Percentiles rank a stretch among this genome's conserved stretches.
Conservation (phyloP, 768 basidiomycete species). For the Podaxis sp. region DNA sequence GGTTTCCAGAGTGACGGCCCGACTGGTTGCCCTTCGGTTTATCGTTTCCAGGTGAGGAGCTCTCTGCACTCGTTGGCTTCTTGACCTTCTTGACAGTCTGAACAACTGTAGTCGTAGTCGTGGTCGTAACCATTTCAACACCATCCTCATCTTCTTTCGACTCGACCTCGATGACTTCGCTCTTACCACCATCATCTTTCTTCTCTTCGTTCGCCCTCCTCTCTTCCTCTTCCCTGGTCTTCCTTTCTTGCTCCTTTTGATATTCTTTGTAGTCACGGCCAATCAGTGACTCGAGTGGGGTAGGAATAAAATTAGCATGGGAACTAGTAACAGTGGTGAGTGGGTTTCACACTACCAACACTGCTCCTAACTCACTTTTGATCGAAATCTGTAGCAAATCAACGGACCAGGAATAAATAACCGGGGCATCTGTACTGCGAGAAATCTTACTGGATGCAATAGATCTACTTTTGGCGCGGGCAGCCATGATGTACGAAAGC, state of each 20-base stretch:
- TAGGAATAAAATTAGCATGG: conserved; percentile 29
- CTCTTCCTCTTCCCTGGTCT: conserved; percentile 12
- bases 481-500: conserved; percentile 35
- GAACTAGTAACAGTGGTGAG: conserved; percentile 13
- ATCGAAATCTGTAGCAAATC: conserved; percentile 23
- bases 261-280: conserved; percentile 30
- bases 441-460: conserved; percentile 39
- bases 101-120: conserved; percentile 25
- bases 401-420: background rate
- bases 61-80: conserved; percentile 11
- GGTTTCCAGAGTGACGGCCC: background rate
- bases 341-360: conserved; percentile 5
- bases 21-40: background rate
- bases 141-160: conserved; percentile 15
- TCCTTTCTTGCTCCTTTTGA: conserved; percentile 22
- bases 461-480: conserved; percentile 41
- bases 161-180: background rate
- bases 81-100: conserved; percentile 19
- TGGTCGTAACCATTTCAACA: conserved; percentile 21
- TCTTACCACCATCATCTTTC: background rate
- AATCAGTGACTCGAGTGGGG: conserved; percentile 29
- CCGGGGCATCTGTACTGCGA: background rate
- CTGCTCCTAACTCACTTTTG: conserved; percentile 24
- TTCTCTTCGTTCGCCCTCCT: conserved; percentile 19
- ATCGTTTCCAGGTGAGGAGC: background rate